Evolutionary conservation across 441 rosid genomes (phyloP).

Genomic region (Flueggea neowawraea): DNA sequence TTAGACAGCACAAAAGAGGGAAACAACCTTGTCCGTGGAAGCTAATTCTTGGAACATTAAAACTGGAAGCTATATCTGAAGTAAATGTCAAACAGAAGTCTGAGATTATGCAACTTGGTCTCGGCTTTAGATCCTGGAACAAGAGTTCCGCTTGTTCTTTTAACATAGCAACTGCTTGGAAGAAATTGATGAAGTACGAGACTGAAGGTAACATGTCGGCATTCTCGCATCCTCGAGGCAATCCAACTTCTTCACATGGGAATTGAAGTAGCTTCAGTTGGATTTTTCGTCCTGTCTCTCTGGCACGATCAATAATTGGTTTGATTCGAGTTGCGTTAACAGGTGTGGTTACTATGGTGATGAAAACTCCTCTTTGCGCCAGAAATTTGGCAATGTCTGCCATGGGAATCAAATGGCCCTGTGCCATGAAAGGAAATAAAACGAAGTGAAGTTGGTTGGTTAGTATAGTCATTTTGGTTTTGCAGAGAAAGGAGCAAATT

Average conservation of each 20-base stretch:
- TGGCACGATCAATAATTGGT: too few relatives aligned
- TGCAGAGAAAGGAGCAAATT: too few relatives aligned
- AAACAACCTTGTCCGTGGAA: constrained; percentile 19
- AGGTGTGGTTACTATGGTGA: too few relatives aligned
- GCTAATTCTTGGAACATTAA: constrained; percentile 21
- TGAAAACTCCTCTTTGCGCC: too few relatives aligned
- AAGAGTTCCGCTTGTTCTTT: constrained; percentile 26
- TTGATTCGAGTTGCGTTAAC: too few relatives aligned
- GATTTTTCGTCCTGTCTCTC: too few relatives aligned
- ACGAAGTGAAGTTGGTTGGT: too few relatives aligned
- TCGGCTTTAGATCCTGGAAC: constrained; percentile 18
- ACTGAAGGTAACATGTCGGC: constrained; percentile 23
- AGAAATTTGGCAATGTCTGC: too few relatives aligned
- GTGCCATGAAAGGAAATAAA: too few relatives aligned
- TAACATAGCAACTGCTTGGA: constrained; percentile 21
- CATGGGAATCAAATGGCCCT: too few relatives aligned
- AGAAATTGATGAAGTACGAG: constrained; percentile 14
- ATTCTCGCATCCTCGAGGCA: constrained; percentile 24
- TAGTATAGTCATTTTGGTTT: too few relatives aligned
- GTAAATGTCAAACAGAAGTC: constrained; percentile 18
- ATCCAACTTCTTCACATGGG: constrained; percentile 22
- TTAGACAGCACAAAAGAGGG: constrained; percentile 3
- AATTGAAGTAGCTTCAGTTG: too few relatives aligned
- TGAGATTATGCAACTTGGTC: constrained; percentile 27
- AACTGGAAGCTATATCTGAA: constrained; percentile 11